Evolutionary conservation across 2,329 filamentous ascomycete species (phyloP).

Genomic region (Penicillium sp.): DNA sequence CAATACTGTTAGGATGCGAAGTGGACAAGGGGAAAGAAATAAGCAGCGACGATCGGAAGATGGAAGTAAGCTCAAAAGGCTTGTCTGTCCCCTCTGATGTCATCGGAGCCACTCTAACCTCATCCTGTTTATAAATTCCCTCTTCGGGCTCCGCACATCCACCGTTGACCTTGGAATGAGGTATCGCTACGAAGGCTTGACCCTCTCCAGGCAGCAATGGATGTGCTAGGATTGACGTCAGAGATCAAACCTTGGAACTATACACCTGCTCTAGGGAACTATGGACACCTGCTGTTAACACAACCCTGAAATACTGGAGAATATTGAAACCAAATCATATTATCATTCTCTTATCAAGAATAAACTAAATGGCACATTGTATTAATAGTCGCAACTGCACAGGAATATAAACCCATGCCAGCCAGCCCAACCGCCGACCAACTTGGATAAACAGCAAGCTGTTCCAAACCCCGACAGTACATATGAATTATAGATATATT

Average conservation of each 20-base stretch:
- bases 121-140: not conserved
- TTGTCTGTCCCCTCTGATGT: not conserved
- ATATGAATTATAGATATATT: constrained; percentile 19
- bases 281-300: too few relatives aligned
- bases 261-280: too few relatives aligned
- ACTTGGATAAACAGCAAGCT: not conserved
- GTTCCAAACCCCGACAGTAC: not conserved
- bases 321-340: not conserved
- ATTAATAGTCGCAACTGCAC: constrained; percentile 10
- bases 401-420: not conserved
- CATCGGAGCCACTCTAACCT: not conserved
- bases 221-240: not conserved
- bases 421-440: not conserved
- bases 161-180: not conserved
- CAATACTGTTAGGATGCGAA: not conserved
- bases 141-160: not conserved
- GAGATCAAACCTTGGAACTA: not conserved
- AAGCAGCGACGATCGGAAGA: not conserved
- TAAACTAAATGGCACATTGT: not conserved
- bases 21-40: not conserved
- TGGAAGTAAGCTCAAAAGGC: not conserved
- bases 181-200: not conserved
- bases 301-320: not conserved
- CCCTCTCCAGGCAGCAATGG: not conserved
- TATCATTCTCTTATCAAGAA: not conserved